Percentiles rank a stretch among this genome's conserved stretches.
Evolutionary conservation across 768 basidiomycete genomes (phyloP).

Genomic region (Hypsizygus marmoreus): DNA sequence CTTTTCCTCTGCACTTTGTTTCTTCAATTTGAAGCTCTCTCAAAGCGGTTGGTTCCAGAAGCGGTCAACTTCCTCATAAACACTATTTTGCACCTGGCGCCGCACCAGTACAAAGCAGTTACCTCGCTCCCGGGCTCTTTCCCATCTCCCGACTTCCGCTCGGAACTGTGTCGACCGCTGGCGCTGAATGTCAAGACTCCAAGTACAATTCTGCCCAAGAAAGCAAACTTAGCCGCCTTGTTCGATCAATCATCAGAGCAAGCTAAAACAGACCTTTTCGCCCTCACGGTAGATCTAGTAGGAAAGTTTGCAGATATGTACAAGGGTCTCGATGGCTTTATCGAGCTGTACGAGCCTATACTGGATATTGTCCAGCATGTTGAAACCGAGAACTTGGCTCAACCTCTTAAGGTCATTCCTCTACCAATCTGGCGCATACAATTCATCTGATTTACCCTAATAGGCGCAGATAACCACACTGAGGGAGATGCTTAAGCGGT

Average conservation of each 20-base stretch:
- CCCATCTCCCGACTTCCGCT: slow-evolving; percentile 69
- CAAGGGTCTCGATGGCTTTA: slow-evolving; percentile 77
- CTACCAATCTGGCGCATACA: slow-evolving; percentile 11
- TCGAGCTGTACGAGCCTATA: slow-evolving; percentile 82
- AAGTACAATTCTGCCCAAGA: slow-evolving; percentile 38
- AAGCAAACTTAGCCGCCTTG: slow-evolving; percentile 50
- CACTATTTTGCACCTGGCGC: slow-evolving; percentile 71
- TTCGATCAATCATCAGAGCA: slow-evolving; percentile 54
- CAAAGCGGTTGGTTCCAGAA: slow-evolving; percentile 89
- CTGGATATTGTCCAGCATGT: slow-evolving; percentile 56
- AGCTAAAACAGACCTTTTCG: slow-evolving; percentile 72
- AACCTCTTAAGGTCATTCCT: slow-evolving; percentile 64
- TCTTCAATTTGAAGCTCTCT: slow-evolving; percentile 80
- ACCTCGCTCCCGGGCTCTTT: slow-evolving; percentile 66
- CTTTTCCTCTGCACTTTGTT: slow-evolving; percentile 87
- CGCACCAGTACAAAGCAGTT: slow-evolving; percentile 50
- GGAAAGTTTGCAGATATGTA: slow-evolving; percentile 73
- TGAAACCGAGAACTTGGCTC: slow-evolving; percentile 45
- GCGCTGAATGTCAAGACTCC: slow-evolving; percentile 44
- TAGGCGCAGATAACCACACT: slow-evolving; percentile 52
- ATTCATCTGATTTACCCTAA: slow-evolving; percentile 8
- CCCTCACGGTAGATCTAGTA: slow-evolving; percentile 62
- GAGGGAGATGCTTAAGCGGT: slow-evolving; percentile 52
- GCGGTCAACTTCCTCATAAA: slow-evolving; percentile 80
- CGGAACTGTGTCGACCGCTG: slow-evolving; percentile 42